Conservation (phyloP, 352 stramenopile species). For the Globisporangium mamillatum region DNA sequence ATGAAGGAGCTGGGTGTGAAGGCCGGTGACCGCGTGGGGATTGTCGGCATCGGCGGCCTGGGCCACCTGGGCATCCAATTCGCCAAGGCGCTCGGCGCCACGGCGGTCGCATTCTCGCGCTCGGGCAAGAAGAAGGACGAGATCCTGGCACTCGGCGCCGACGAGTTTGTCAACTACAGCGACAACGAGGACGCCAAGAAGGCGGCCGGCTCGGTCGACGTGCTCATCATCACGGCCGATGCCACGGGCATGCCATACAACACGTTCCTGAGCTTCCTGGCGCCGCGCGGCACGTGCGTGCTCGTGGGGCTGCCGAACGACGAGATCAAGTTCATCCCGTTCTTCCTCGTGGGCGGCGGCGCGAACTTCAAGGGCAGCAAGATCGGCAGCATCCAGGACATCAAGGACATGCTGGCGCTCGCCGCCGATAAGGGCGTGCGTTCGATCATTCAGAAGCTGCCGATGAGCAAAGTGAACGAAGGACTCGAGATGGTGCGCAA, state of each 20-base stretch:
- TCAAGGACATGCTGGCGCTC: conserved; percentile 83
- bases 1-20: conserved; percentile 48
- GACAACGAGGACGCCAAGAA: too few species aligned
- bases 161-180: conserved; percentile 51
- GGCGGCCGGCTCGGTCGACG: too few species aligned
- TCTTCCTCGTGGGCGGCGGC: conserved; percentile 33
- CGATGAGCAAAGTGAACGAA: conserved; percentile 40
- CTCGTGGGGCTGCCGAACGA: conserved; percentile 60
- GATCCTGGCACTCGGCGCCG: conserved; percentile 49
- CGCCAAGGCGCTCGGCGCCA: conserved; percentile 18
- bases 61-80: conserved; percentile 87
- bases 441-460: conserved; percentile 46
- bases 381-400: conserved; percentile 58
- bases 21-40: conserved; percentile 41
- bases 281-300: conserved; percentile 39
- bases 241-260: too few species aligned
- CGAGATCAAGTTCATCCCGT: conserved; percentile 42
- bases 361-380: conserved; percentile 24
- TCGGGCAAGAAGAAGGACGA: too few species aligned
- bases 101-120: conserved; percentile 56
- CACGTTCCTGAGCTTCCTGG: too few species aligned
- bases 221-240: too few species aligned
- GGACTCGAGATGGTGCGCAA: conserved; percentile 32
- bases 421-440: conserved; percentile 73
- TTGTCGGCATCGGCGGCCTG: conserved; percentile 84